Base-by-base conservation (phyloP, 345 rosid genomes). In the Gossypium mustelinum region DNA sequence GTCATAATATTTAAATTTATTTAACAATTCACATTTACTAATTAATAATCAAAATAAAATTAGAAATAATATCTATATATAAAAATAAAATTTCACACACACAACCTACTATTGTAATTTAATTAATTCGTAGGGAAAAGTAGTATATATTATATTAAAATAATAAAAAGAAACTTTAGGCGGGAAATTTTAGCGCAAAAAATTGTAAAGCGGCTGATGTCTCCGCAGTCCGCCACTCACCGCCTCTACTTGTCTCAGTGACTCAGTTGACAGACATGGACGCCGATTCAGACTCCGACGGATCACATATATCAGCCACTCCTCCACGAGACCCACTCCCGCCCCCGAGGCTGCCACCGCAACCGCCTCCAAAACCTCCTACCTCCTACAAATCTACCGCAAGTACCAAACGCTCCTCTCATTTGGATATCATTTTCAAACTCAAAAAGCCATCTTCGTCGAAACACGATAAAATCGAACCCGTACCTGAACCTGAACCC, bases 281-380 rank as follows among this genome's bases (percentile, higher is more conserved):
- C 56, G 82, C 89, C 77, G 96, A 89, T 79, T 87, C 97, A 56
- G 95, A 92, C 79, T 92, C 98, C 83, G 92, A 83, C 70, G 92
- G 93, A 27, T 94, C 98, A 56, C 90, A 91, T 83, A 72, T 94
- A 79, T 92, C 98, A 70, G 85, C 89, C 71, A 94, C 98, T 72
- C 97, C 98, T 84, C 98, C 98, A 6, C 82, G 93, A 59, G 84
- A 77, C 68, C 56, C 81, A 12, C 77, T 59, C 50, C 85, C 82
- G 0, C 81, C 87, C 1, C 77, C 76, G 1, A 76, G 58, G 0
- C 75, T 16, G 14, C 76, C 71, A 7, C 85, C 73, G 11, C 64
- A 75, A 27, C 69, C 74, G 2, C 79, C 65, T 2, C 18, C 77
- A 41, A 47, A 81, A 20, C 20, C 81, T 74, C 41, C 62, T 10